These are phyloP conservation scores for Monosporozyma aerobia DNA, from an alignment of 805 yeast genomes.

Conservation along the genomic window DNA sequence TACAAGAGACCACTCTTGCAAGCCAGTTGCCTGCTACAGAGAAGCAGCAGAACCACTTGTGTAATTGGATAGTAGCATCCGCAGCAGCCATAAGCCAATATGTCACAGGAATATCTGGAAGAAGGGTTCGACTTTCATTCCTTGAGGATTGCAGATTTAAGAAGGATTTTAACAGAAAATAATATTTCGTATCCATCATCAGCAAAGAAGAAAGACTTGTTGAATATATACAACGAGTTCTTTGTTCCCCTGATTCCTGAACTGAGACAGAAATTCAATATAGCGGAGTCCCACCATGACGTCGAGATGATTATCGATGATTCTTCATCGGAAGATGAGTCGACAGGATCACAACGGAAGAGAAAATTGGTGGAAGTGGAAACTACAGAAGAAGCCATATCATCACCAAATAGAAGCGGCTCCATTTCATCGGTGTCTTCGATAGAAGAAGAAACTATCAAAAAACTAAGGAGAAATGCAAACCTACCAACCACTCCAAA, in stretches of 20 bases:
- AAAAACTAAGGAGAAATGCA: background rate
- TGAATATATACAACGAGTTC: constrained; percentile 48
- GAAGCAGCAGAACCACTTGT: no score
- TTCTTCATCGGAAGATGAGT: background rate
- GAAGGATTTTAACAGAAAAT: constrained; percentile 55
- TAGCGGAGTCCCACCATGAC: background rate
- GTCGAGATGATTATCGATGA: background rate
- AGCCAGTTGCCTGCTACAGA: no score
- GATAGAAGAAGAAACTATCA: background rate
- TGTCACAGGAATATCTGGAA: constrained; percentile 12
- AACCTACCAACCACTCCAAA: constrained; percentile 1
- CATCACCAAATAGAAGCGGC: background rate
- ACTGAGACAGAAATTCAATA: constrained; percentile 27
- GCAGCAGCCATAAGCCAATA: background rate
- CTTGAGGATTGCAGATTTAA: constrained; percentile 59
- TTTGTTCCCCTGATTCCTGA: constrained; percentile 41
- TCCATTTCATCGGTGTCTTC: constrained; percentile 4
- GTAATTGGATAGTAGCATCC: no score
- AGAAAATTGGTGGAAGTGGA: background rate
- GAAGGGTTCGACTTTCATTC: constrained; percentile 59
- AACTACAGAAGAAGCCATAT: background rate
- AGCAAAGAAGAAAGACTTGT: constrained; percentile 60
- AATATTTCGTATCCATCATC: constrained; percentile 50
- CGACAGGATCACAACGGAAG: background rate
- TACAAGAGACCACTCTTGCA: no score